Evolutionary conservation across 495 filamentous ascomycete species (phyloP).

Genomic region (Hypoxylon fragiforme): DNA sequence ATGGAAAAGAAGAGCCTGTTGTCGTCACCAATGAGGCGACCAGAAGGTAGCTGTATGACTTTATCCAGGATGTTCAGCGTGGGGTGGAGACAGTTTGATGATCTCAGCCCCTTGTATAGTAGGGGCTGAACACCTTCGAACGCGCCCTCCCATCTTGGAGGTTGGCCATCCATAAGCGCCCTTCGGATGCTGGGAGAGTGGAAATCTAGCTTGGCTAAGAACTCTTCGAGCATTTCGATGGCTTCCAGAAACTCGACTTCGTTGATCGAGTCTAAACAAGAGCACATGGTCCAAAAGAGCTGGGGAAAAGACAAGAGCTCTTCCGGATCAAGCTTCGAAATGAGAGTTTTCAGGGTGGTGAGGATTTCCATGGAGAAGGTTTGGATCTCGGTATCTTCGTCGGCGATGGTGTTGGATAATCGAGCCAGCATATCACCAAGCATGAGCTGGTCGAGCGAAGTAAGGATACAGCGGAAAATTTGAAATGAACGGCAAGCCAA

Average conservation of each 20-base stretch:
- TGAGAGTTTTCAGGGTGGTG: slow-evolving; percentile 87
- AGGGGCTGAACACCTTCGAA: slow-evolving; percentile 87
- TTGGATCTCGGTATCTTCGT: slow-evolving; percentile 87
- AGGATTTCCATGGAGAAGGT: slow-evolving; percentile 98
- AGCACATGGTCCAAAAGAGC: slow-evolving; percentile 95
- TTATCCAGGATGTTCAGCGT: slow-evolving; percentile 78
- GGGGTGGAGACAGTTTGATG: slow-evolving; percentile 74
- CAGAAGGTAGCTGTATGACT: slow-evolving; percentile 77
- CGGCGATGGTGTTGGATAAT: slow-evolving; percentile 93
- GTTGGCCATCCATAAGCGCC: slow-evolving; percentile 73
- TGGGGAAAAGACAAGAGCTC: slow-evolving; percentile 88
- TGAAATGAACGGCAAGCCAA: slow-evolving; percentile 96
- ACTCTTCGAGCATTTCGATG: slow-evolving; percentile 85
- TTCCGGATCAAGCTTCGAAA: slow-evolving; percentile 74
- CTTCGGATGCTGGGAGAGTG: slow-evolving; percentile 66
- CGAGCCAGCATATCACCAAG: slow-evolving; percentile 93
- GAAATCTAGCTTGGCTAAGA: slow-evolving; percentile 82
- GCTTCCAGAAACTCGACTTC: slow-evolving; percentile 93
- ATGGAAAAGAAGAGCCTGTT: slow-evolving; percentile 80
- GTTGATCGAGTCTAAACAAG: slow-evolving; percentile 92
- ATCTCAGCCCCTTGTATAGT: slow-evolving; percentile 88
- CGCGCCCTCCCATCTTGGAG: slow-evolving; percentile 82
- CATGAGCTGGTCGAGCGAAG: slow-evolving; percentile 87
- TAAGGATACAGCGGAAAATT: slow-evolving; percentile 91
- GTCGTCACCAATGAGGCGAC: slow-evolving; percentile 77